Conservation (phyloP, 306 rosid genomes). For the Rosa chinensis region DNA sequence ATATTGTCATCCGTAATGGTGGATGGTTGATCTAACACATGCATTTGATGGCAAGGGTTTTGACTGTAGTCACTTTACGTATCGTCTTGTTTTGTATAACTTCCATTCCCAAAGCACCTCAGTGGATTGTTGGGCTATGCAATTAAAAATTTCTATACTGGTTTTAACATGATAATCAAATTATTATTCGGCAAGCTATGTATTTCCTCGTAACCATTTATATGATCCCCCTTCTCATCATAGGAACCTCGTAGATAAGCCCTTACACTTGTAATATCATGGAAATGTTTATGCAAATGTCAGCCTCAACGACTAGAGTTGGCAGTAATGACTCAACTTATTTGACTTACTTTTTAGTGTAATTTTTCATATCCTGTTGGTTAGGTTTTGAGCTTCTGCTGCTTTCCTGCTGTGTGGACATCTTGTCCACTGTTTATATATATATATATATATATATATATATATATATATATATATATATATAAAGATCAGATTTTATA, state of each 20-base stretch:
- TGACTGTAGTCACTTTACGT: too few relatives aligned
- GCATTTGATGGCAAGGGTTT: too few relatives aligned
- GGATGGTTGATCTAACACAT: neutral
- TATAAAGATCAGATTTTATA: neutral
- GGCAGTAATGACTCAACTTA: neutral
- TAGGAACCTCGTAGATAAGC: neutral
- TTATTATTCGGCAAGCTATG: neutral
- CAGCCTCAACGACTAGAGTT: conserved; percentile 2
- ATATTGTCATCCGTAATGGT: neutral
- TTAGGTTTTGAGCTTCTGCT: neutral
- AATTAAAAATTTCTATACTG: neutral
- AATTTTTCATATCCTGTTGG: neutral
- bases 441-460: neutral
- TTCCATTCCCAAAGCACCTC: too few relatives aligned
- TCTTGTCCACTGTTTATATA: neutral
- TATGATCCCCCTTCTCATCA: neutral
- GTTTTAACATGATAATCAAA: neutral
- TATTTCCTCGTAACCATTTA: neutral
- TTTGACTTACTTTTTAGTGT: neutral
- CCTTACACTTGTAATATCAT: neutral
- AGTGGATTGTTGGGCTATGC: neutral
- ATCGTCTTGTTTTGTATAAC: too few relatives aligned
- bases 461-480: neutral
- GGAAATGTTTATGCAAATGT: neutral
- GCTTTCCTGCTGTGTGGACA: neutral